Percentiles rank a stretch among this genome's conserved stretches.
Conservation (phyloP, 2,329 filamentous ascomycete species). For the Cadophora gregata region DNA sequence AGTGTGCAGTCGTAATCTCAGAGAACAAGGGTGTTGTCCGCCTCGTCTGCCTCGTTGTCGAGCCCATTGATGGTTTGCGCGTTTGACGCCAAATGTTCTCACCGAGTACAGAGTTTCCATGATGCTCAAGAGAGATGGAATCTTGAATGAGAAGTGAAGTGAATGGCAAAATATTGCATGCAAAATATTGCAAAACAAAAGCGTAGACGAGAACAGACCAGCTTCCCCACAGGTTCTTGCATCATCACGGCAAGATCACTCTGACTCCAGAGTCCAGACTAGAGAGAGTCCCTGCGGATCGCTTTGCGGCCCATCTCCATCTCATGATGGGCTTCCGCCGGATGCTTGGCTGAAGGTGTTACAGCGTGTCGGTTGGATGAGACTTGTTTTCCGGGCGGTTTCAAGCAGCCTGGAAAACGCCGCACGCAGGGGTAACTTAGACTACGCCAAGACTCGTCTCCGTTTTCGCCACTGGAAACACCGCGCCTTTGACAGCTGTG, state of each 20-base stretch:
- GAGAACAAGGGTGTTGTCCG: neutral
- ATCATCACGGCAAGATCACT: neutral
- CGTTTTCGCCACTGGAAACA: neutral
- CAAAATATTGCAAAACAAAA: no score
- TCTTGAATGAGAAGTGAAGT: neutral
- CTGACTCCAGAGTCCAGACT: no score
- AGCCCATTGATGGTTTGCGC: neutral
- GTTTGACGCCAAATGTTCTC: neutral
- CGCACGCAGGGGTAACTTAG: neutral
- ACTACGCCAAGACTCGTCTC: neutral
- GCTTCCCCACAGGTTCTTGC: neutral
- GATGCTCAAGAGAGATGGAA: neutral
- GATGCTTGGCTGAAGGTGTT: neutral
- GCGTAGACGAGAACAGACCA: neutral
- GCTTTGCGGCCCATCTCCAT: neutral
- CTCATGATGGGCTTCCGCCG: neutral
- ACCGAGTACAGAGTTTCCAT: neutral
- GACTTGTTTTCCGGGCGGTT: neutral
- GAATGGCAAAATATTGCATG: neutral
- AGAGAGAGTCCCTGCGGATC: neutral
- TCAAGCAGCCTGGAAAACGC: constrained; percentile 8
- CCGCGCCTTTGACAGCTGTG: neutral
- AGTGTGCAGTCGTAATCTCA: constrained; percentile 1
- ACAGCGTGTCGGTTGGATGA: constrained; percentile 3
- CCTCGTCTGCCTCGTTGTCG: neutral